Evolutionary conservation across 1,139 yeast genomes (phyloP), one percentile per base, ranked within the genome.

Genomic region (Casaregolazyma suthepensis): DNA sequence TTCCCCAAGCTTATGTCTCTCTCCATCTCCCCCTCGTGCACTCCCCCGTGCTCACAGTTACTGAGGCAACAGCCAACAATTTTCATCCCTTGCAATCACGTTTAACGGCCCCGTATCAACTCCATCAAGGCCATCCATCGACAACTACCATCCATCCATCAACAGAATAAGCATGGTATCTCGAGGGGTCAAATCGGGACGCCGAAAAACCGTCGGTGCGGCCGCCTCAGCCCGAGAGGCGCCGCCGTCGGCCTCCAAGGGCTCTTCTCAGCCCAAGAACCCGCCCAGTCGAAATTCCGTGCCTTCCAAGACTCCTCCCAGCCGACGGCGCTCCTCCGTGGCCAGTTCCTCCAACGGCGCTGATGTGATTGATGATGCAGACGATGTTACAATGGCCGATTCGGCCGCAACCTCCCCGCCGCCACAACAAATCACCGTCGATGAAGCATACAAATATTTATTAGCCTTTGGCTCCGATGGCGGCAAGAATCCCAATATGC

Each of bases 101-200:
- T 15, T n/a, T 15, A n/a, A 15, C 15, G 17, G 40, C 17, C 40
- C 40, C 9, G 40, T 35, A 35, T 35, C 40, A 13, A 35, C 40
- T 35, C 17, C 40, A 35, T 35, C 40, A 35, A n/a, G 40, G 40
- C 13, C 40, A 35, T 35, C 40, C 40, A 35, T 35, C 40, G 40
- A 35, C 40, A 35, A 35, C 40, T 35, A 35, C 40, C 40, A 15
- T 31, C 42, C 48, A 45, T 45, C 48, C 15, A 45, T 45, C 48
- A 31, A 45, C 15, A 29, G 22, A 15, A 5, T n/a, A 29, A 17
- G 38, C 38, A 47, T 47, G 50, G 50, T 47, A 47, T 43, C 45
- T 22, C 50, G 50, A 18, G 50, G 45, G 17, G 50, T 43, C 31
- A 47, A 47, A n/a, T 18, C 42, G 23, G 50, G 42, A 29, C 50